Percentiles rank a stretch among this genome's conserved stretches.
These are phyloP conservation scores for Alternaria postmessia DNA, from an alignment of 2,329 filamentous ascomycete species.

Conservation along the genomic window DNA sequence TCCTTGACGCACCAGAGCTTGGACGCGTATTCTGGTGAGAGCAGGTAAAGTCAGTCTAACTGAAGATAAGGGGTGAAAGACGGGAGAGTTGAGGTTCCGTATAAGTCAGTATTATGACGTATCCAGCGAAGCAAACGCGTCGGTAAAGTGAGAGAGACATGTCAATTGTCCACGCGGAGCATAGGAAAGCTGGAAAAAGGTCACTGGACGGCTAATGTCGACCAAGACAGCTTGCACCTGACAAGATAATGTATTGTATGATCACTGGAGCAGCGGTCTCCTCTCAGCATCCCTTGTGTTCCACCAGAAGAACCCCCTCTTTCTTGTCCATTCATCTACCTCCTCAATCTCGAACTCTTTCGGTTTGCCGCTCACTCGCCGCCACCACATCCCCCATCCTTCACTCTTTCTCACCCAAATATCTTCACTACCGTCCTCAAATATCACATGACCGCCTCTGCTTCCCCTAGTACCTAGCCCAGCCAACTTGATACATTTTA, in stretches of 20 bases:
- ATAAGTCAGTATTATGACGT: background rate
- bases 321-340: conserved; percentile 36
- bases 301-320: conserved; percentile 37
- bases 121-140: background rate
- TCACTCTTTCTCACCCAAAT: conserved; percentile 43
- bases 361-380: conserved; percentile 27
- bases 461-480: conserved; percentile 22
- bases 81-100: background rate
- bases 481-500: conserved; percentile 25
- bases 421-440: conserved; percentile 38
- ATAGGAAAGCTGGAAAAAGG: background rate
- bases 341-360: conserved; percentile 38
- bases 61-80: background rate
- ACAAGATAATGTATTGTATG: rapidly evolving
- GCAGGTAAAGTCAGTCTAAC: background rate
- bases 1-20: background rate
- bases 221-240: background rate
- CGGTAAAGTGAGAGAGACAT: background rate
- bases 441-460: conserved; percentile 39
- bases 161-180: background rate
- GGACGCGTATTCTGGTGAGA: background rate
- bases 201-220: background rate
- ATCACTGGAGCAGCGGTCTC: conserved; percentile 28
- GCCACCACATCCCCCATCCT: conserved; percentile 43
- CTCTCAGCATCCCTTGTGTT: conserved; percentile 26